phyloP scores from a whole-genome alignment of 441 rosid genomes.

The Aleurites moluccanus region DNA sequence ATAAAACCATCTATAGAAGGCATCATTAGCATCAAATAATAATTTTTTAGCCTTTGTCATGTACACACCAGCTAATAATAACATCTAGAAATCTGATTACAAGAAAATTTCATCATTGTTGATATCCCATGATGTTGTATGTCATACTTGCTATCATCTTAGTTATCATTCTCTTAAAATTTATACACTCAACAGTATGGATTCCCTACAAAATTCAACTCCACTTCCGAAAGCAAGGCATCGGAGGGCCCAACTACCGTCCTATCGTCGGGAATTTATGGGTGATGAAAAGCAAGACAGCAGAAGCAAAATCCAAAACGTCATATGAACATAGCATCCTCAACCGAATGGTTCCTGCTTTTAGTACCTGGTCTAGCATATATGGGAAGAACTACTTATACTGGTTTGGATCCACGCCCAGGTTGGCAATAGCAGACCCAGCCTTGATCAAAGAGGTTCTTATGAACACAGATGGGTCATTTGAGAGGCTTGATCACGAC shows the following conservation, averaged over 20 bases:
- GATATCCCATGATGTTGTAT: background rate
- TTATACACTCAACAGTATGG: slow-evolving; percentile 26
- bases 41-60: background rate
- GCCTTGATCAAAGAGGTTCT: slow-evolving; percentile 23
- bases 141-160: background rate
- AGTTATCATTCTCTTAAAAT: background rate
- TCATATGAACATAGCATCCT: slow-evolving; percentile 34
- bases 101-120: background rate
- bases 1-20: background rate
- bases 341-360: slow-evolving; percentile 44
- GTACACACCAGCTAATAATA: background rate
- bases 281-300: slow-evolving; percentile 36
- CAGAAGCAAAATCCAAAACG: slow-evolving; percentile 37
- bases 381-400: slow-evolving; percentile 31
- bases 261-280: slow-evolving; percentile 44
- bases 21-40: no score
- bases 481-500: slow-evolving; percentile 31
- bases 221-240: slow-evolving; percentile 39
- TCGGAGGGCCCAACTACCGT: slow-evolving; percentile 49
- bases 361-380: slow-evolving; percentile 44
- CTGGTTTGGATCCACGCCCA: slow-evolving; percentile 62
- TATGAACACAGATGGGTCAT: slow-evolving; percentile 29
- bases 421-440: slow-evolving; percentile 50
- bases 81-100: background rate
- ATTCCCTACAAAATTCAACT: slow-evolving; percentile 47